These are phyloP conservation scores for Trichothecium roseum DNA, from an alignment of 2,329 filamentous ascomycete species.

Conservation along the genomic window DNA sequence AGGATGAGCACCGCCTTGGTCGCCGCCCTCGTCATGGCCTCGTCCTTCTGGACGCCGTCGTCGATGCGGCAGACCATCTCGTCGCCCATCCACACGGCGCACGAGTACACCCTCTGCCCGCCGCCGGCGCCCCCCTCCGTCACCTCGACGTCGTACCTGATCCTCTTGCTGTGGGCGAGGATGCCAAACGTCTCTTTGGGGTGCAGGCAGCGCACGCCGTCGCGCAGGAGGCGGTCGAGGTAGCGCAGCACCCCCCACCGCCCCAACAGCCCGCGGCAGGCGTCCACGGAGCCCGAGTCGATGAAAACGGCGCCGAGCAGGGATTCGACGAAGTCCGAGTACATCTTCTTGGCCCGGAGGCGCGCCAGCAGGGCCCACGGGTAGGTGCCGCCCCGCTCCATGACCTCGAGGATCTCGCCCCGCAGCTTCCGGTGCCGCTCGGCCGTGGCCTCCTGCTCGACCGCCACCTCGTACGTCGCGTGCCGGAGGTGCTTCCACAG, in stretches of 20 bases:
- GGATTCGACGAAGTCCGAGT: conserved; percentile 75
- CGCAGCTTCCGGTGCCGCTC: conserved; percentile 38
- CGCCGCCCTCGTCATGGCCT: conserved; percentile 47
- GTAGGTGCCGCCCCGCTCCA: conserved; percentile 45
- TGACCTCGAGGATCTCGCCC: conserved; percentile 33
- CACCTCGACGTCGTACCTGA: conserved; percentile 40
- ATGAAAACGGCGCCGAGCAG: conserved; percentile 76
- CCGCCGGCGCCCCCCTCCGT: conserved; percentile 8
- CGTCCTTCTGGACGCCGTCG: conserved; percentile 36
- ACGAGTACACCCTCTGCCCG: conserved; percentile 25
- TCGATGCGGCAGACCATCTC: conserved; percentile 31
- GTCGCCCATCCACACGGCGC: conserved; percentile 38
- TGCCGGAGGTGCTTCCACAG: conserved; percentile 66
- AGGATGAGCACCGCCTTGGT: conserved; percentile 41
- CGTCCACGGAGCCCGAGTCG: conserved; percentile 55
- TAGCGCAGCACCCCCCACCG: conserved; percentile 54
- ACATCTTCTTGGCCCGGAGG: conserved; percentile 62
- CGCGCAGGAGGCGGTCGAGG: conserved; percentile 50
- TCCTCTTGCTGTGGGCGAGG: conserved; percentile 37
- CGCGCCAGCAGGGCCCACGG: conserved; percentile 67
- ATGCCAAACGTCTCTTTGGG: conserved; percentile 60
- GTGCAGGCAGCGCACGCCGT: conserved; percentile 46
- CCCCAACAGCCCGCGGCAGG: conserved; percentile 50
- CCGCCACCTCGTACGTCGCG: conserved; percentile 33
- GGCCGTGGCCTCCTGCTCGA: conserved; percentile 31